phyloP scores from a whole-genome alignment of 2,329 filamentous ascomycete genomes.

The Pseudopithomyces maydicus region DNA sequence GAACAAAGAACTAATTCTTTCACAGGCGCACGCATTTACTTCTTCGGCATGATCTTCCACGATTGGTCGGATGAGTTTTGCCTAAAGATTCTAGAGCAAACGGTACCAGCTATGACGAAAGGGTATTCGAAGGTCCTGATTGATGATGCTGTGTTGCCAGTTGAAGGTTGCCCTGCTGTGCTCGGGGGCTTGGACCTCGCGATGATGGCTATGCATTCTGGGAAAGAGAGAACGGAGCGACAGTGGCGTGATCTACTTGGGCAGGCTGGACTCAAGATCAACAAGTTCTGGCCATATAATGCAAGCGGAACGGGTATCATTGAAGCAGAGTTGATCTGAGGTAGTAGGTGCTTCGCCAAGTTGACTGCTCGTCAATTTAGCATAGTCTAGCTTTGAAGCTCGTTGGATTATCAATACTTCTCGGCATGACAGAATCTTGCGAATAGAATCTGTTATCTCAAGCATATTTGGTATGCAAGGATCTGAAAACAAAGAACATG shows the following conservation, averaged over 20 bases:
- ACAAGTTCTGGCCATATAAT: conserved; percentile 10
- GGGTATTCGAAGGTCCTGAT: conserved; percentile 8
- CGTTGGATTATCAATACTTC: too few relatives aligned
- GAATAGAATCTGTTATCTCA: too few relatives aligned
- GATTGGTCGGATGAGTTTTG: conserved; percentile 14
- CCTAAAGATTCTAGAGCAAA: conserved; percentile 12
- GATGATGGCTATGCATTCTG: conserved; percentile 8
- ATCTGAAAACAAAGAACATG: background rate
- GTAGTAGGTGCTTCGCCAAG: too few relatives aligned
- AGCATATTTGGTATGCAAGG: background rate
- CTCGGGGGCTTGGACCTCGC: conserved; percentile 1
- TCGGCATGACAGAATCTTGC: too few relatives aligned
- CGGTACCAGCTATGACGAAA: conserved; percentile 7
- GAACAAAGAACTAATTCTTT: background rate
- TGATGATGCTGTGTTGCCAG: conserved; percentile 4
- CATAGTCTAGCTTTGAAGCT: too few relatives aligned
- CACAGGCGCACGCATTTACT: conserved; percentile 13
- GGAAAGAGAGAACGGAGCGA: conserved; percentile 15
- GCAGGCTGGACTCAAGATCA: conserved; percentile 16
- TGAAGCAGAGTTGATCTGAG: background rate
- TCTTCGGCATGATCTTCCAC: conserved; percentile 13
- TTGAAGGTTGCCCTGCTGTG: background rate
- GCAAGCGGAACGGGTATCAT: conserved; percentile 13
- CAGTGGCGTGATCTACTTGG: conserved; percentile 17
- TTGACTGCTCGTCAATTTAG: too few relatives aligned